phyloP scores from a whole-genome alignment of 2,329 filamentous ascomycete genomes.

The Anisogramma anomala region DNA sequence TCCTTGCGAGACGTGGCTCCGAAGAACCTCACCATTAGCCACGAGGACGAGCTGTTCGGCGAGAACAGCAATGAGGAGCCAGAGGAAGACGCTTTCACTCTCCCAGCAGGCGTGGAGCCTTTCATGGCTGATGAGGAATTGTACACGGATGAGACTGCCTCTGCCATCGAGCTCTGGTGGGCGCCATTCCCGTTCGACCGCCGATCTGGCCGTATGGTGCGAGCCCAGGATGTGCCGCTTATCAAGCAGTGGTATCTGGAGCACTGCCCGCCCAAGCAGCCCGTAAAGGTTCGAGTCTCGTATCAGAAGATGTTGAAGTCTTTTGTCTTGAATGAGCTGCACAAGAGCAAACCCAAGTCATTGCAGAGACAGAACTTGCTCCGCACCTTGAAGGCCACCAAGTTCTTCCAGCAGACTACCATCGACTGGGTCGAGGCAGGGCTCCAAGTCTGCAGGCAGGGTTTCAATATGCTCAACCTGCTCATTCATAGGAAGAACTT shows the following conservation, averaged over 20 bases:
- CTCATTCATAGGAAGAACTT: conserved; percentile 97
- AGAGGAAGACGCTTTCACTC: conserved; percentile 73
- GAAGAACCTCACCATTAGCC: conserved; percentile 83
- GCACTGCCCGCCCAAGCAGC: conserved; percentile 76
- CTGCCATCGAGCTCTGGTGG: conserved; percentile 95
- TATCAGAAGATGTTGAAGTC: conserved; percentile 97
- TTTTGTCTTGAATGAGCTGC: conserved; percentile 89
- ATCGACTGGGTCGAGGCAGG: conserved; percentile 99
- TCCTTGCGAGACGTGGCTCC: conserved; percentile 88
- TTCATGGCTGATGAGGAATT: conserved; percentile 85
- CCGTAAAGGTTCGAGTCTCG: conserved; percentile 93
- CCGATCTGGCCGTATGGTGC: conserved; percentile 88
- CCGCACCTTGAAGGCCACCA: conserved; percentile 83
- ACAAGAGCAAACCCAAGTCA: conserved; percentile 90
- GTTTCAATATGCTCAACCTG: conserved; percentile 98
- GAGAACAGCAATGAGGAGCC: conserved; percentile 58
- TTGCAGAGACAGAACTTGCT: conserved; percentile 90
- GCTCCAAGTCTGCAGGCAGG: conserved; percentile 92
- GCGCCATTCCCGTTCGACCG: conserved; percentile 93
- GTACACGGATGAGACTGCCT: conserved; percentile 77
- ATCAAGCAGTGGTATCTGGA: conserved; percentile 99
- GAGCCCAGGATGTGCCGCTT: conserved; percentile 90
- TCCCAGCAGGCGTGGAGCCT: conserved; percentile 69
- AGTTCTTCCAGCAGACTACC: conserved; percentile 98
- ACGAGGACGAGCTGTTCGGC: conserved; percentile 91